Base-by-base conservation (phyloP, 805 yeast genomes). In the Monosporozyma aquatica region DNA sequence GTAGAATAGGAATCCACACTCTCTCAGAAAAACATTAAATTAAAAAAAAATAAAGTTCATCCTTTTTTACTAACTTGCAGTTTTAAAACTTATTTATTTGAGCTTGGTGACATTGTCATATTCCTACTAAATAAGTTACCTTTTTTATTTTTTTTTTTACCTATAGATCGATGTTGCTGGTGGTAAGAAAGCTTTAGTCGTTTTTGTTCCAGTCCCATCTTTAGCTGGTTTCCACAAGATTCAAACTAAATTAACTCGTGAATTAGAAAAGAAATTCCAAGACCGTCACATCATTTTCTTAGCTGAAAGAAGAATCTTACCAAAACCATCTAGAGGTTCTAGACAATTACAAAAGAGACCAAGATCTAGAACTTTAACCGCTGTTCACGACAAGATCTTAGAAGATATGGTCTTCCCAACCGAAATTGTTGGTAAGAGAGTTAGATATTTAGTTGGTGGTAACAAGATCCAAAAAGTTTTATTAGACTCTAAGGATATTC, bases 341-440 rank as follows among this genome's bases (percentile, higher is more conserved):
- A 86, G 87, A 80, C 85, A 82, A 72, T 74, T 71, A 65, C 98
- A 92, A 78, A 89, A 92, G 89, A 89, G 98, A 81, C 98, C 98
- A 72, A 87, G 95, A 79, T 89, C 97, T 65, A 87, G 98, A 84
- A 90, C 98, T 67, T 80, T 92, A 72, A 81, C 96, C 62, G 87
- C 97, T 68, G 98, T 90, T 60, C 98, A 90, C 75, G 97, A 92
- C 76, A 86, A 87, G 73, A 76, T 90, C 76, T 86, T 90, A 72
- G 98, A 92, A 77, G 98, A 90, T 75, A 80, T 90, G 69, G 98
- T 92, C 59, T 90, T 83, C 97, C 98, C 98, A 74, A 89, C 97
- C 61, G 97, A 90, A 80, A 90, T 90, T 66, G 80, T 83, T 60
- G 98, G 98, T 74, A 92, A 92, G 87, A 87, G 98, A 79, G 90